Evolutionary conservation across 208 protist species (phyloP), one percentile per base, ranked within the genome.

Genomic region (Crithidia brevicula): DNA sequence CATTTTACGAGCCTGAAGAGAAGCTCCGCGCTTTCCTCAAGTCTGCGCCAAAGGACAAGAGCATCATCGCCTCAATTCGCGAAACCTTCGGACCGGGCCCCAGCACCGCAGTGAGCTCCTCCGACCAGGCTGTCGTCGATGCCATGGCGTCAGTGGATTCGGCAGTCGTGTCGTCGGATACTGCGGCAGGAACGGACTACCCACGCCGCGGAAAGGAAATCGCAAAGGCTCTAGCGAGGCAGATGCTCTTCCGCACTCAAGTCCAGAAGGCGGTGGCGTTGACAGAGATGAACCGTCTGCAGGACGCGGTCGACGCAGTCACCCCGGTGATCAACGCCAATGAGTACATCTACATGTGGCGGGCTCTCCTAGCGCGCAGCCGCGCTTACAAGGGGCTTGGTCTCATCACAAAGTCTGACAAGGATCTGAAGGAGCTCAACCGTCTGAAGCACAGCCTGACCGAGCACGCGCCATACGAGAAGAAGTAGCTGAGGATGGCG

Each of bases 301-400:
- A 81, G 49, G 88, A 93, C n/a, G 91, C 91, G 11, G 80, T 93
- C 11, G 77, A 86, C 2, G 67, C 80, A 13, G 73, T 94, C 50
- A 81, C 84, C 42, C 75, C 79, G 6, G 84, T 96, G 8, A 89
- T 96, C 30, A 63, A 70, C 28, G 84, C 78, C 43, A 79, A 94
- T 62, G 86, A 94, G 70, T 96, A 87, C 74, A 83, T 96, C 52
- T 88, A 96, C 74, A 94, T 96, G 88, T 96, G 91, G 88, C 76
- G 86, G 31, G 91, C 91, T 3, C 74, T 91, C 51, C 77, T 96
- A 67, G 85, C 86, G 18, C 85, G 88, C 36, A 89, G 84, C 56
- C 86, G 86, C 18, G 87, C 87, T 9, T 84, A 91, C 72, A 89
- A 92, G 72, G 74, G 74, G 4, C 78, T 94, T 1, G 91, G 91